Conservation (phyloP, 2,329 filamentous ascomycete species). For the Bipolaris bicolor region DNA sequence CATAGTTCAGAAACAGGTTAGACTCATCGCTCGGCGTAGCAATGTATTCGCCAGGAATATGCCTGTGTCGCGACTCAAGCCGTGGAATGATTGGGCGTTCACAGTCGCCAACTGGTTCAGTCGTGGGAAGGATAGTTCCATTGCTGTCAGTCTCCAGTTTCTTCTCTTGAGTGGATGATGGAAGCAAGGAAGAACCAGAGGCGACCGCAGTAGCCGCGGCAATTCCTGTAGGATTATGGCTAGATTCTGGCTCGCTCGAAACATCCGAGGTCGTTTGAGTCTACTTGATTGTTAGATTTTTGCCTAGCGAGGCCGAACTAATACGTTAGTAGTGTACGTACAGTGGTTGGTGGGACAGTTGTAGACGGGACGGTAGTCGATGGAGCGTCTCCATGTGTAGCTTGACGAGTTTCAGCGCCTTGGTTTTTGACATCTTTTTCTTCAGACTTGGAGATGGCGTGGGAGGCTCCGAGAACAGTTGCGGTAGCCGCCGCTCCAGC, state of each 20-base stretch:
- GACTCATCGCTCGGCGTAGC: slow-evolving; percentile 39
- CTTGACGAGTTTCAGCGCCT: slow-evolving; percentile 8
- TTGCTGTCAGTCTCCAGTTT: slow-evolving; percentile 15
- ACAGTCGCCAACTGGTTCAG: neutral
- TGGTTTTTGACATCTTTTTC: slow-evolving; percentile 8
- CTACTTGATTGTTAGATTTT: neutral
- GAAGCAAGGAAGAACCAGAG: slow-evolving; percentile 10
- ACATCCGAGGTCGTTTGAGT: neutral
- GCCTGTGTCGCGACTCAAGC: slow-evolving; percentile 44
- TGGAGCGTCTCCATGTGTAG: slow-evolving; percentile 5
- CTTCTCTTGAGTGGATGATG: slow-evolving; percentile 16
- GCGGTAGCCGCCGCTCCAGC: slow-evolving; percentile 39
- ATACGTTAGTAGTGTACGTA: neutral
- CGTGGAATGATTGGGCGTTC: slow-evolving; percentile 29
- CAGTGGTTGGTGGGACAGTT: neutral
- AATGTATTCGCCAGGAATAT: slow-evolving; percentile 44
- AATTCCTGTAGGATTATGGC: slow-evolving; percentile 28
- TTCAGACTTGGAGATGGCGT: slow-evolving; percentile 12
- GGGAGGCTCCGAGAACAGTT: slow-evolving; percentile 32
- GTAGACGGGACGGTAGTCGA: neutral
- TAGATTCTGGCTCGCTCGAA: slow-evolving; percentile 2
- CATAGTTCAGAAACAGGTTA: slow-evolving; percentile 31
- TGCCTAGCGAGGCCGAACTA: neutral
- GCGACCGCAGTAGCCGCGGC: slow-evolving; percentile 23
- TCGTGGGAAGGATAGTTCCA: neutral